Percentiles rank a stretch among this genome's conserved stretches.
These are phyloP conservation scores for Ogataea nakhonphanomensis DNA, from an alignment of 805 yeast species.

Conservation along the genomic window DNA sequence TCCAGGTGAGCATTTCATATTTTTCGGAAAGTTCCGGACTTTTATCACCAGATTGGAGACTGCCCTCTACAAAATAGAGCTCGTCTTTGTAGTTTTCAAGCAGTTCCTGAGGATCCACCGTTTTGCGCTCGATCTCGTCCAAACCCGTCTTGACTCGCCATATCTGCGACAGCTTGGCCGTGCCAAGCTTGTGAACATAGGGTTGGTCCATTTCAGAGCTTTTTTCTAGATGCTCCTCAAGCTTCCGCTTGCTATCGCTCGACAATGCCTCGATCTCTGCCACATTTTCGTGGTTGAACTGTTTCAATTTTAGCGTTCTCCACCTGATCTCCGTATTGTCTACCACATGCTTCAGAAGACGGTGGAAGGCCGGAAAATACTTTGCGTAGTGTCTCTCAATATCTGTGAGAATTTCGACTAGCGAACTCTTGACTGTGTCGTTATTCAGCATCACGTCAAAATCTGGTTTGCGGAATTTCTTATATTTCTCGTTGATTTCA, in stretches of 20 bases:
- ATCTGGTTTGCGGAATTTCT: slow-evolving; percentile 26
- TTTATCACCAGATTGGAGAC: slow-evolving; percentile 3
- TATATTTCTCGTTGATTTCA: slow-evolving; percentile 17
- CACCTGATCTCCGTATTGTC: slow-evolving; percentile 24
- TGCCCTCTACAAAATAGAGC: slow-evolving; percentile 27
- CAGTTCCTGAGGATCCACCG: slow-evolving; percentile 12
- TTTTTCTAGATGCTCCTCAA: slow-evolving; percentile 20
- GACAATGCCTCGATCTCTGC: slow-evolving; percentile 13
- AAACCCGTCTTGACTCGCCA: slow-evolving; percentile 29
- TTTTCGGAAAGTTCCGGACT: slow-evolving; percentile 14
- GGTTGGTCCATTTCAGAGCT: slow-evolving; percentile 15
- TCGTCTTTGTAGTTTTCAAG: slow-evolving; percentile 30
- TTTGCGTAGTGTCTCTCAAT: slow-evolving; percentile 23
- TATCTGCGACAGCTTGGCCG: slow-evolving; percentile 26
- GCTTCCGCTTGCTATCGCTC: slow-evolving; percentile 22
- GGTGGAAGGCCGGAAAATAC: slow-evolving; percentile 13
- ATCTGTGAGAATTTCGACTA: slow-evolving; percentile 18
- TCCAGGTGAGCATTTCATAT: slow-evolving; percentile 25
- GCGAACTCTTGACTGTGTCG: slow-evolving; percentile 11
- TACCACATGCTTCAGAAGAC: slow-evolving; percentile 16
- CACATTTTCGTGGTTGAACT: slow-evolving; percentile 27
- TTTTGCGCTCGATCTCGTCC: slow-evolving; percentile 12
- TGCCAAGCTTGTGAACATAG: slow-evolving; percentile 28
- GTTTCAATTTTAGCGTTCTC: slow-evolving; percentile 29
- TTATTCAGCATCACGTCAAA: slow-evolving; percentile 15